Evolutionary conservation across 2,329 filamentous ascomycete species (phyloP).

Genomic region (Seiridium cupressi): DNA sequence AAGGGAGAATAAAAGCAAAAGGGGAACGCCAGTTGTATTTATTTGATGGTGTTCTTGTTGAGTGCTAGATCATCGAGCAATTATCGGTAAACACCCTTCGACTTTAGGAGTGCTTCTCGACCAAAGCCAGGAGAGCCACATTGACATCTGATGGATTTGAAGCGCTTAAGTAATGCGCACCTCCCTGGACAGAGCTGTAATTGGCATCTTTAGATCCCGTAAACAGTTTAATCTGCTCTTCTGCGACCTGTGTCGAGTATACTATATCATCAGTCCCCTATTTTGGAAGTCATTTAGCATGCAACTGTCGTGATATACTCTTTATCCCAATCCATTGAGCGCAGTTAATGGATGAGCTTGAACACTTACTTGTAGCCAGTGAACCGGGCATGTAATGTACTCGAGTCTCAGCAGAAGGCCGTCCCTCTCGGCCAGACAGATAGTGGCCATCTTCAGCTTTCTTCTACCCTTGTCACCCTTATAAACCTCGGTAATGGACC

Average conservation of each 20-base stretch:
- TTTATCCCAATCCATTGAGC: too few relatives aligned
- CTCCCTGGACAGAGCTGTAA: constrained; percentile 40
- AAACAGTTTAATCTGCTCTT: constrained; percentile 51
- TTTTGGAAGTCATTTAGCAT: background rate
- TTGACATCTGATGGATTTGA: constrained; percentile 43
- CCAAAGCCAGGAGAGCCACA: background rate
- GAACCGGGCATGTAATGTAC: constrained; percentile 49
- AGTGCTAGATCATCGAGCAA: too few relatives aligned
- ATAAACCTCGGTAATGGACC: constrained; percentile 44
- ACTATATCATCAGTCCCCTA: constrained; percentile 46
- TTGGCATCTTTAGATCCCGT: constrained; percentile 42
- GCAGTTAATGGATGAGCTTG: background rate
- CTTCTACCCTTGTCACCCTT: constrained; percentile 47
- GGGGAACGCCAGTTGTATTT: too few relatives aligned
- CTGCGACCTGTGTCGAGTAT: constrained; percentile 36
- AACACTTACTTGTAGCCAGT: constrained; percentile 47
- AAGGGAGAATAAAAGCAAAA: too few relatives aligned
- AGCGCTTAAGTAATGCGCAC: constrained; percentile 47
- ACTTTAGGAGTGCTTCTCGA: background rate
- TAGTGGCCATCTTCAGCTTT: constrained; percentile 44
- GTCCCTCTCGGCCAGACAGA: constrained; percentile 44
- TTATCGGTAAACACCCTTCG: too few relatives aligned
- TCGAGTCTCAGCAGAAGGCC: constrained; percentile 42
- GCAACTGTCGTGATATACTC: too few relatives aligned
- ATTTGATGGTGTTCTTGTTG: too few relatives aligned